Evolutionary conservation across 2,329 filamentous ascomycete species (phyloP).

Genomic region (Mollisiaceae sp.): DNA sequence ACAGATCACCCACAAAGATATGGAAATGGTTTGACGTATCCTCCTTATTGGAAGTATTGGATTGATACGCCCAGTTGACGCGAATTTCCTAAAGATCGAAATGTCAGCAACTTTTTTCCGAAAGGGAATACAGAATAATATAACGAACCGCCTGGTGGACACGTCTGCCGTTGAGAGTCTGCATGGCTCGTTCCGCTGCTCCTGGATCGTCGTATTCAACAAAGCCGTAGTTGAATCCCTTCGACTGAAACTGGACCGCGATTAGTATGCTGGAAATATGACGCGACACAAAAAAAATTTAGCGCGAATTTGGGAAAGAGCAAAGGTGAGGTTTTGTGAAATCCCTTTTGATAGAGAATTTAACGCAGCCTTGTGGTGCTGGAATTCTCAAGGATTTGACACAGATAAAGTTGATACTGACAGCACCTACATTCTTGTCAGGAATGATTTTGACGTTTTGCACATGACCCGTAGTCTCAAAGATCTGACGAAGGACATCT

Average conservation of each 20-base stretch:
- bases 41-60: conserved; percentile 91
- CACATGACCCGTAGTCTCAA: conserved; percentile 97
- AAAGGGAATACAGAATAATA: background rate
- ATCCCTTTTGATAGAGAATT: conserved; percentile 35
- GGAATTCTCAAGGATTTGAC: conserved; percentile 34
- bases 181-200: conserved; percentile 95
- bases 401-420: conserved; percentile 44
- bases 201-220: conserved; percentile 98
- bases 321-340: conserved; percentile 30
- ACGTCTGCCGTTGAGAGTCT: conserved; percentile 91
- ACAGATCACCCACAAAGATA: conserved; percentile 97
- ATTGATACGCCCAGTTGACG: conserved; percentile 99
- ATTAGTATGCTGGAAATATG: conserved; percentile 36
- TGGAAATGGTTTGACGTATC: conserved; percentile 99
- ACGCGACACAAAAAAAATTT: conserved; percentile 10
- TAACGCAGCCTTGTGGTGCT: conserved; percentile 23
- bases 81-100: conserved; percentile 79
- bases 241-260: conserved; percentile 65
- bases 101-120: background rate
- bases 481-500: conserved; percentile 95
- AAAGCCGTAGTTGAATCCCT: conserved; percentile 99
- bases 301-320: conserved; percentile 17
- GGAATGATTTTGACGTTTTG: conserved; percentile 99
- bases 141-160: conserved; percentile 88
- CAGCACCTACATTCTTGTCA: conserved; percentile 91